A percentile compares a stretch with the other conserved stretches of the same genome.
Evolutionary conservation across 352 stramenopile genomes (phyloP).

Genomic region (Globisporangium uncinulatum): DNA sequence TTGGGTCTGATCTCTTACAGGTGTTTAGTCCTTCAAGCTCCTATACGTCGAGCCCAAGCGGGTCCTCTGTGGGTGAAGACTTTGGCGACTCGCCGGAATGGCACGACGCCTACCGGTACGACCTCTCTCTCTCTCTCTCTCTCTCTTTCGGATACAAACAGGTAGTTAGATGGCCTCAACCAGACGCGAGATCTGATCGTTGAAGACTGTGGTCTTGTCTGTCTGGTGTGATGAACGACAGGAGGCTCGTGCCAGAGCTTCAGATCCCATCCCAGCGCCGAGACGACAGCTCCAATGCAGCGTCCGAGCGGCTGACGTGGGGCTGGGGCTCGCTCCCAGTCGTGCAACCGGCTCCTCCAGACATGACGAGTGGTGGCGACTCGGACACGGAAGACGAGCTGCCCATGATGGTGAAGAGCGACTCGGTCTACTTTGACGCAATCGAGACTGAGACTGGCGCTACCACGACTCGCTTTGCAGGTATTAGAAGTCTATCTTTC

Average conservation of each 20-base stretch:
- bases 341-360: slow-evolving; percentile 11
- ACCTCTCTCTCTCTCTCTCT: background rate
- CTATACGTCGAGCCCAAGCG: slow-evolving; percentile 3
- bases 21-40: slow-evolving; percentile 1
- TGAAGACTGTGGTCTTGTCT: background rate
- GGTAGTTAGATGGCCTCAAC: too few relatives aligned
- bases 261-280: slow-evolving; percentile 5
- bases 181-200: too few relatives aligned
- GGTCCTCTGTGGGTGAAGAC: slow-evolving; percentile 1
- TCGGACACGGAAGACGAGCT: slow-evolving; percentile 19
- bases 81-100: slow-evolving; percentile 14
- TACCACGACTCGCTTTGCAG: slow-evolving; percentile 5
- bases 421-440: slow-evolving; percentile 76
- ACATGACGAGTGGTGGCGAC: slow-evolving; percentile 8
- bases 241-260: slow-evolving; percentile 7
- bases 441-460: slow-evolving; percentile 33
- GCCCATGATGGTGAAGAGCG: slow-evolving; percentile 55
- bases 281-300: slow-evolving; percentile 3
- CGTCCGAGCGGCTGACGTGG: slow-evolving; percentile 43
- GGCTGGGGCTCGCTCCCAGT: slow-evolving; percentile 46
- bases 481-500: background rate
- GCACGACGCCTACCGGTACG: slow-evolving; percentile 27
- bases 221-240: background rate
- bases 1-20: background rate
- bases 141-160: too few relatives aligned